These are phyloP conservation scores for Boehmeria nivea DNA, from an alignment of 306 rosid species.

Conservation along the genomic window DNA sequence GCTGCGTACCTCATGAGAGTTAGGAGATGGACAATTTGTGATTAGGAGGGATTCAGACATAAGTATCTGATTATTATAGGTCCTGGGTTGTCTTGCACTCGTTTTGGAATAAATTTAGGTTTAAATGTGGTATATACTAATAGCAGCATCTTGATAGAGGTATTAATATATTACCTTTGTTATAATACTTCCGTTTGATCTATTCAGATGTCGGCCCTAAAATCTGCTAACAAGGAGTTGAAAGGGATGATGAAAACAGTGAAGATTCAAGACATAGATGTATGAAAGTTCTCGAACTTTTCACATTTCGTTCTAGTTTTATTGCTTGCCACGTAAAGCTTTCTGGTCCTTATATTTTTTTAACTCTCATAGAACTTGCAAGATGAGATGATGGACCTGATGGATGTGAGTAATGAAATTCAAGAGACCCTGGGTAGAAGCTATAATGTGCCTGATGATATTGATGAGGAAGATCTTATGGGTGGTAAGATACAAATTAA, in stretches of 20 bases:
- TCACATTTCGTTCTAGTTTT: slow-evolving; percentile 18
- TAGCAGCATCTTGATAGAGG: slow-evolving; percentile 16
- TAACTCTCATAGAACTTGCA: slow-evolving; percentile 80
- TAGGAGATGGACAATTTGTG: slow-evolving; percentile 53
- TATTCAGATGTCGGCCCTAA: slow-evolving; percentile 83
- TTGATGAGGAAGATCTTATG: slow-evolving; percentile 95
- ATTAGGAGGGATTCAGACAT: slow-evolving; percentile 43
- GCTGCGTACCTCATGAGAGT: slow-evolving; percentile 92
- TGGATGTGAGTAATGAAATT: slow-evolving; percentile 92
- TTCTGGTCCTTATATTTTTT: slow-evolving; percentile 7
- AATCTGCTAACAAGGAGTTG: slow-evolving; percentile 94
- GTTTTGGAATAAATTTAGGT: slow-evolving; percentile 27
- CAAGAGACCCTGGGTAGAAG: slow-evolving; percentile 97
- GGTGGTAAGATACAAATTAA: slow-evolving; percentile 59
- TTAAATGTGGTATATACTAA: slow-evolving; percentile 12
- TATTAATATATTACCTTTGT: slow-evolving; percentile 2
- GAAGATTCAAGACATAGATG: slow-evolving; percentile 94
- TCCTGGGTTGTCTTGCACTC: slow-evolving; percentile 25
- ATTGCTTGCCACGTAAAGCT: slow-evolving; percentile 6
- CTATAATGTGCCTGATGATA: slow-evolving; percentile 93
- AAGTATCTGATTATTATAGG: slow-evolving; percentile 22
- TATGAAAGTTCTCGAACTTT: slow-evolving; percentile 43
- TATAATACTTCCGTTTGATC: slow-evolving; percentile 11
- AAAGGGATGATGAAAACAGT: slow-evolving; percentile 99
- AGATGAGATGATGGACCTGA: slow-evolving; percentile 98